These are phyloP conservation scores for Termitomyces sp. DNA, from an alignment of 768 basidiomycete species.

Conservation along the genomic window DNA sequence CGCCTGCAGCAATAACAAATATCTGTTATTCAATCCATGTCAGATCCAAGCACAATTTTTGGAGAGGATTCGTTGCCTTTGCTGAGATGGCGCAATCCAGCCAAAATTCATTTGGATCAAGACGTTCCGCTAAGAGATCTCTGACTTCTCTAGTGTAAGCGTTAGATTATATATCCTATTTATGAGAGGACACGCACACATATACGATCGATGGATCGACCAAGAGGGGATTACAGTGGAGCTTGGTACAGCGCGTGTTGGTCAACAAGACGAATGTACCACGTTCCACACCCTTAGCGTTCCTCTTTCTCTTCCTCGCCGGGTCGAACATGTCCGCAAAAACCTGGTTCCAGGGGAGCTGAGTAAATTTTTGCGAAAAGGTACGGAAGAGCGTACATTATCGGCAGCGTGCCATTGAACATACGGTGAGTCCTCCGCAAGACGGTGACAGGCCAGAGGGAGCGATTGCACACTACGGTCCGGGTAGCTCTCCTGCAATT, in stretches of 20 bases:
- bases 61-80: neutral
- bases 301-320: neutral
- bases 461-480: neutral
- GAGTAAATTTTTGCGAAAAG: too few relatives aligned
- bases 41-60: neutral
- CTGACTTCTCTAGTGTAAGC: neutral
- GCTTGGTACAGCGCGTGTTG: neutral
- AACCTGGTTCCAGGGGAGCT: neutral
- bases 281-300: neutral
- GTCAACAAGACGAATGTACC: neutral
- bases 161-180: neutral
- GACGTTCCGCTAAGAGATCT: neutral
- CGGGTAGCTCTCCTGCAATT: neutral
- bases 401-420: slow-evolving; percentile 1
- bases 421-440: neutral
- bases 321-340: neutral
- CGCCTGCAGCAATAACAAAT: neutral
- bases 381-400: neutral
- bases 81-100: neutral
- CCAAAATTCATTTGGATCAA: neutral
- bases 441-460: neutral
- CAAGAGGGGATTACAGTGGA: too few relatives aligned
- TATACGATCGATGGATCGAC: neutral
- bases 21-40: neutral
- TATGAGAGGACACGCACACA: neutral